These are phyloP conservation scores for Leccinum variicolor DNA, from an alignment of 768 basidiomycete genomes.

Conservation along the genomic window DNA sequence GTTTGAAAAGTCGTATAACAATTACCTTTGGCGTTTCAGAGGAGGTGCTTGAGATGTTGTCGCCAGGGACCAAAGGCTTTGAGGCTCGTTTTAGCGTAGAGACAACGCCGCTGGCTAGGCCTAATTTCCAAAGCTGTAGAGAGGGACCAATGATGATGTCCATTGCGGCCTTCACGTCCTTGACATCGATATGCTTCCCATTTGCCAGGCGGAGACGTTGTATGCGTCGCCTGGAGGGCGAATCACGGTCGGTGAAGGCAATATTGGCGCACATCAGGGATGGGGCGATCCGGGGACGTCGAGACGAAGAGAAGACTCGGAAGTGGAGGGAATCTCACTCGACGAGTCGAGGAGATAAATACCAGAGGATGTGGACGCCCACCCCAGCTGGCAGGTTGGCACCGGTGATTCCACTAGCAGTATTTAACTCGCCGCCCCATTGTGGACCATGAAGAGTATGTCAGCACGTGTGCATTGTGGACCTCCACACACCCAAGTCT, in stretches of 20 bases:
- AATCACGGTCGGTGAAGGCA: neutral
- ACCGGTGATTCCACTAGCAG: neutral
- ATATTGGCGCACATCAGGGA: conserved; percentile 12
- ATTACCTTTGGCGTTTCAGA: conserved; percentile 18
- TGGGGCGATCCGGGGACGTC: neutral
- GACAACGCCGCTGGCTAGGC: conserved; percentile 3
- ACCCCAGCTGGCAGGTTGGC: neutral
- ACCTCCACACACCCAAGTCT: conserved; percentile 14
- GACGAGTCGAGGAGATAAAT: conserved; percentile 7
- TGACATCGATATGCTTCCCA: conserved; percentile 13
- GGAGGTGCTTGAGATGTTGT: conserved; percentile 5
- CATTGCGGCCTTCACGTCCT: conserved; percentile 15
- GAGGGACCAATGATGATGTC: conserved; percentile 24
- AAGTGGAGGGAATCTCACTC: neutral
- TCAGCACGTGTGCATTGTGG: conserved; percentile 21
- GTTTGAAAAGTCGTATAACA: neutral
- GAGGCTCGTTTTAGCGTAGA: conserved; percentile 5
- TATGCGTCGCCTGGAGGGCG: conserved; percentile 4
- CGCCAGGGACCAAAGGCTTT: conserved; percentile 5
- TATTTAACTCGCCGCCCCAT: conserved; percentile 25
- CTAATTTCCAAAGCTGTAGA: conserved; percentile 19
- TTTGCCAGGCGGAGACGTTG: conserved; percentile 11
- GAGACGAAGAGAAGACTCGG: neutral
- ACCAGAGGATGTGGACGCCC: neutral
- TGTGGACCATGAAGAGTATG: conserved; percentile 2